phyloP scores from a whole-genome alignment of 2,329 filamentous ascomycete species.

The Nothophaeocryptopus gaeumannii region DNA sequence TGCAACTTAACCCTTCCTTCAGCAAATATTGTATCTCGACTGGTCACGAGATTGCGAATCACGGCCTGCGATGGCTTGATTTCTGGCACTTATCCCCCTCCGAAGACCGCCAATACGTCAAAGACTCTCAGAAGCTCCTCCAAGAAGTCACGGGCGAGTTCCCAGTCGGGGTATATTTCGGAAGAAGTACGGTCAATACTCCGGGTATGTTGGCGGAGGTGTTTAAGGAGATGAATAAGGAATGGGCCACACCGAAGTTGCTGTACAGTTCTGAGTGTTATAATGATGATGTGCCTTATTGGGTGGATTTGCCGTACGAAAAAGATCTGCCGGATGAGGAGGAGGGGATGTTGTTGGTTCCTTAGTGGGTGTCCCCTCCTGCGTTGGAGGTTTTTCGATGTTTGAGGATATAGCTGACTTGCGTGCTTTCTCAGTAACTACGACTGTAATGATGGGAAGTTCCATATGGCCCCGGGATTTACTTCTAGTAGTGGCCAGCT shows the following conservation, averaged over 20 bases:
- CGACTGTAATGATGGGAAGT: conserved; percentile 45
- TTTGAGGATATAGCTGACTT: conserved; percentile 3
- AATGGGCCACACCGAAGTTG: conserved; percentile 39
- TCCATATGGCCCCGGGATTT: conserved; percentile 46
- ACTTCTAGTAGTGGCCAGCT: conserved; percentile 38
- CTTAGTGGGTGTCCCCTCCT: conserved; percentile 17
- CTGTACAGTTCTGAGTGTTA: conserved; percentile 53
- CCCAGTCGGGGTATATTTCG: conserved; percentile 52
- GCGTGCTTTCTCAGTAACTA: conserved; percentile 22
- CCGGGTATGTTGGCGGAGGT: conserved; percentile 48
- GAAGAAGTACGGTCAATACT: conserved; percentile 46
- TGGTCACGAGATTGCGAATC: conserved; percentile 43
- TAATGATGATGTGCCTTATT: conserved; percentile 56
- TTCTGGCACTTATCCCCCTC: conserved; percentile 43
- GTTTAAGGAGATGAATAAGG: conserved; percentile 51
- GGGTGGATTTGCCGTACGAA: conserved; percentile 54
- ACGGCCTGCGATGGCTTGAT: conserved; percentile 46
- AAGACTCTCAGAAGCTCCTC: conserved; percentile 40
- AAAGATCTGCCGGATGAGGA: conserved; percentile 36
- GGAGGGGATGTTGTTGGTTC: conserved; percentile 39
- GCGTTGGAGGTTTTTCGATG: background rate
- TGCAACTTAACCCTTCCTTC: conserved; percentile 43
- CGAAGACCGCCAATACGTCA: conserved; percentile 49
- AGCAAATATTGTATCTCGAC: conserved; percentile 41
- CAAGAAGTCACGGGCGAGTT: conserved; percentile 47